phyloP scores from a whole-genome alignment of 306 rosid species.

The Pyrus pyrifolia region DNA sequence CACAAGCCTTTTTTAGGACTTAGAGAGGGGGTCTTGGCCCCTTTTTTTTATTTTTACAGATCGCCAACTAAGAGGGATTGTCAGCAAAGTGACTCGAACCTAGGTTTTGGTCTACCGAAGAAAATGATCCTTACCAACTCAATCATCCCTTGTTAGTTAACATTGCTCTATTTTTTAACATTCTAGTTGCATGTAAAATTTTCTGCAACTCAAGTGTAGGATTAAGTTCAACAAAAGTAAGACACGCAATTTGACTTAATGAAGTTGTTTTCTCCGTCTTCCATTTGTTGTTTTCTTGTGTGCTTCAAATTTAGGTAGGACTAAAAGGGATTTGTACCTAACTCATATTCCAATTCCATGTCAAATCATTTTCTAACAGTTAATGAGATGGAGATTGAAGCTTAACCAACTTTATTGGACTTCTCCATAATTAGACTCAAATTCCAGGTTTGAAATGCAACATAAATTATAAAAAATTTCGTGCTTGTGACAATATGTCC shows the following conservation, averaged over 20 bases:
- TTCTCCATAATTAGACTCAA: not conserved
- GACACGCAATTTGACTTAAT: not conserved
- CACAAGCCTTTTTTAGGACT: no score
- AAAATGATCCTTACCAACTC: no score
- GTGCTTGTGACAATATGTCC: not conserved
- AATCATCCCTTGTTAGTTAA: no score
- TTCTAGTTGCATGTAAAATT: not conserved
- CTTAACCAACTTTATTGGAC: not conserved
- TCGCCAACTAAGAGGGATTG: no score
- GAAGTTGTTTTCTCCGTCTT: not conserved
- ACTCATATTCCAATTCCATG: not conserved
- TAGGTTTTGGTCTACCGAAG: no score
- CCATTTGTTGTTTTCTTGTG: not conserved
- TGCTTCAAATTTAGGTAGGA: not conserved
- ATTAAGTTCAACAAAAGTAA: not conserved
- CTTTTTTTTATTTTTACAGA: no score
- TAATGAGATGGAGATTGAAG: not conserved
- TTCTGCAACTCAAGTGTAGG: not conserved
- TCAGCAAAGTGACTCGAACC: accelerated
- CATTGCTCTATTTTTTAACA: no score
- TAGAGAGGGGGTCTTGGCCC: no score
- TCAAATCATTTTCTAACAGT: not conserved
- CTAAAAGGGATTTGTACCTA: not conserved
- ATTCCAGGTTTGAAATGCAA: not conserved
- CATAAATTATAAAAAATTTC: not conserved